Conservation (phyloP, 1,139 yeast species). For the Geotrichum klebahnii region DNA sequence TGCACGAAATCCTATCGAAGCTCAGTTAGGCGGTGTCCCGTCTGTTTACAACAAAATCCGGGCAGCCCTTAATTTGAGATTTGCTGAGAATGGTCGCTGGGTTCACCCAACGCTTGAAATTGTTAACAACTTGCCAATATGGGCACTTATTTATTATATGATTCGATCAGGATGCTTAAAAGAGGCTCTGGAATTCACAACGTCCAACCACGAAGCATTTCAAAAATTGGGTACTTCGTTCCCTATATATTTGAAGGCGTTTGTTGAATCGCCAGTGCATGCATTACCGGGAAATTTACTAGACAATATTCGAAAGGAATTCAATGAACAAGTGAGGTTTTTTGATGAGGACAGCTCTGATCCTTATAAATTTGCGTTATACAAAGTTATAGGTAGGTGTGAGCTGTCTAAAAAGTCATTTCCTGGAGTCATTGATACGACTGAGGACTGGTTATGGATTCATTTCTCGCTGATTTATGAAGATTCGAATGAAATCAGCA, state of each 20-base stretch:
- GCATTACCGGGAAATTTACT: constrained; percentile 62
- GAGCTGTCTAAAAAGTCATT: constrained; percentile 72
- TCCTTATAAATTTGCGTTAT: constrained; percentile 85
- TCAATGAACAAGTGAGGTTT: constrained; percentile 75
- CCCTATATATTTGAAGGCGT: constrained; percentile 72
- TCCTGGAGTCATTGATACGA: constrained; percentile 67
- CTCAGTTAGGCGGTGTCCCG: constrained; percentile 58
- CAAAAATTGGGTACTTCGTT: constrained; percentile 82
- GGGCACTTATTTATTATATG: constrained; percentile 86
- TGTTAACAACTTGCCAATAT: constrained; percentile 80
- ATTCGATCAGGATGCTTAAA: constrained; percentile 75
- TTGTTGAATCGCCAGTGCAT: constrained; percentile 54
- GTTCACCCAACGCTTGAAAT: constrained; percentile 50
- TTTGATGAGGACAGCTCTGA: constrained; percentile 58
- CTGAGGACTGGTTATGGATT: constrained; percentile 97
- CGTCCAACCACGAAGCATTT: constrained; percentile 55
- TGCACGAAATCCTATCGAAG: constrained; percentile 55
- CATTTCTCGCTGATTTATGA: constrained; percentile 76
- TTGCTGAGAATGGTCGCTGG: constrained; percentile 46
- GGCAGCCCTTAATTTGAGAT: constrained; percentile 54
- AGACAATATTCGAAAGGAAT: constrained; percentile 72
- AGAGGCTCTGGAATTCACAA: constrained; percentile 66
- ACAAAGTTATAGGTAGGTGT: constrained; percentile 88
- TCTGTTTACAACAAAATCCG: constrained; percentile 66
- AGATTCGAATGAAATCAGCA: constrained; percentile 43